A percentile compares a stretch with the other conserved stretches of the same genome.
phyloP scores from a whole-genome alignment of 1,139 yeast genomes.

The Kodamaea plutei region DNA sequence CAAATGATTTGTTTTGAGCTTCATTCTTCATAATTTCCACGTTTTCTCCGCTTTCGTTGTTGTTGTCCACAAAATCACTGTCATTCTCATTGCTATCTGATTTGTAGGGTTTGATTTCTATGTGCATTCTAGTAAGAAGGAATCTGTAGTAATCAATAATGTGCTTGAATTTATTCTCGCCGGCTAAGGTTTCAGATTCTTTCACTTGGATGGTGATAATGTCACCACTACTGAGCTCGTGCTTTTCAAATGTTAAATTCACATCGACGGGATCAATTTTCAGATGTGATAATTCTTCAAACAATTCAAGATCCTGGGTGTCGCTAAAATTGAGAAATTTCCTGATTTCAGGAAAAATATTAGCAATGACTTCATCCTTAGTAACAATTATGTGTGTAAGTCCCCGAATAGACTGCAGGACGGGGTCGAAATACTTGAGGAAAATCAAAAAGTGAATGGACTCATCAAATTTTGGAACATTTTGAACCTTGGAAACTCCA shows the following conservation, averaged over 20 bases:
- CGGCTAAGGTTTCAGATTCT: constrained; percentile 19
- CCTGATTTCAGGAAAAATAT: constrained; percentile 41
- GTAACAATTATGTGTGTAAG: constrained; percentile 58
- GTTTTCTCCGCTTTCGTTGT: constrained; percentile 11
- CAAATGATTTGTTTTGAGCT: constrained; percentile 40
- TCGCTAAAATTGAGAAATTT: constrained; percentile 43
- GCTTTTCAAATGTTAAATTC: constrained; percentile 48
- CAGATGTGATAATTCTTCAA: constrained; percentile 69
- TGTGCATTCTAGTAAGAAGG: constrained; percentile 62
- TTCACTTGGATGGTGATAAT: constrained; percentile 57
- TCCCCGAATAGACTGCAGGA: constrained; percentile 53
- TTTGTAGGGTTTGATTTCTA: constrained; percentile 49
- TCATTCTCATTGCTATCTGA: constrained; percentile 47
- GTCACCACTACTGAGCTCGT: constrained; percentile 77
- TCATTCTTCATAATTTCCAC: constrained; percentile 10
- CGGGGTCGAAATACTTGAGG: constrained; percentile 66
- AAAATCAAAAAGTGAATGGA: constrained; percentile 50
- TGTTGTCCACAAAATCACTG: constrained; percentile 32
- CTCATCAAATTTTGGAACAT: constrained; percentile 20
- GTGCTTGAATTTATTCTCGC: constrained; percentile 21
- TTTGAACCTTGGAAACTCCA: constrained; percentile 3
- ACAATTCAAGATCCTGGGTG: constrained; percentile 40
- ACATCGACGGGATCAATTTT: constrained; percentile 51
- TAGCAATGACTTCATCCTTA: constrained; percentile 44
- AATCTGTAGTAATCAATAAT: constrained; percentile 58